Evolutionary conservation across 164 flowering plant genomes (phyloP), one percentile per base, ranked within the genome.

Genomic region (Vitis labrusca): DNA sequence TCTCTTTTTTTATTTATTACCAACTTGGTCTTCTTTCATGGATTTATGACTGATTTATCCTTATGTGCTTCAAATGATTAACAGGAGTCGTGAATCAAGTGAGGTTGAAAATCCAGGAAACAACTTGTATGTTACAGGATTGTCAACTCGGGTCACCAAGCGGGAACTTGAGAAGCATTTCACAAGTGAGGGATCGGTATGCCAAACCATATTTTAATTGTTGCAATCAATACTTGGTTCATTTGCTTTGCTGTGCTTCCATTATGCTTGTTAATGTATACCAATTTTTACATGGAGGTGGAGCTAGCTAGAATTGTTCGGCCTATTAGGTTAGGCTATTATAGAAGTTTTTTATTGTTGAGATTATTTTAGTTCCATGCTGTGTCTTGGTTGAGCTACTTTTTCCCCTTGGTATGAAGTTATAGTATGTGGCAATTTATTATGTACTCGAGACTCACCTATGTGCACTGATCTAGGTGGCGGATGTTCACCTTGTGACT

Each of bases 71-170:
- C 12, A 16, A 23, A 49, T 59, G 64, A 3, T 32, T 76, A 3
- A 30, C 82, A 89, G 97, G 83, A 89, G 94, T 73, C 66, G 73
- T 9, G 27, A 23, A 23, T 81, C 86, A 7, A 72, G 78, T 67
- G 94, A 91, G 50, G 94, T 79, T 32, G 99, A 90, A 59, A 95
- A 95, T 70, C 99, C 96, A 29, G 99, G 99, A 32, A 91, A 95
- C 77, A 93, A 89, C 75, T 72, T 95, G 71, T 95, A 95, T 80
- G 99, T 93, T 59, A 91, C 98, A 0, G 98, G 98, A 9, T 80
- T 95, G 70, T 95, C 99, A 2, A 66, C 88, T 30, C 78, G 99
- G 57, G 78, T 90, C 29, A 90, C 94, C 3, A 90, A 84, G 83
- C 85, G 83, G 68, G 98, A 91, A 9, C 81, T 95, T 10, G 94